Evolutionary conservation across 148 eudicot genomes (phyloP).

Genomic region (Talinum fruticosum): DNA sequence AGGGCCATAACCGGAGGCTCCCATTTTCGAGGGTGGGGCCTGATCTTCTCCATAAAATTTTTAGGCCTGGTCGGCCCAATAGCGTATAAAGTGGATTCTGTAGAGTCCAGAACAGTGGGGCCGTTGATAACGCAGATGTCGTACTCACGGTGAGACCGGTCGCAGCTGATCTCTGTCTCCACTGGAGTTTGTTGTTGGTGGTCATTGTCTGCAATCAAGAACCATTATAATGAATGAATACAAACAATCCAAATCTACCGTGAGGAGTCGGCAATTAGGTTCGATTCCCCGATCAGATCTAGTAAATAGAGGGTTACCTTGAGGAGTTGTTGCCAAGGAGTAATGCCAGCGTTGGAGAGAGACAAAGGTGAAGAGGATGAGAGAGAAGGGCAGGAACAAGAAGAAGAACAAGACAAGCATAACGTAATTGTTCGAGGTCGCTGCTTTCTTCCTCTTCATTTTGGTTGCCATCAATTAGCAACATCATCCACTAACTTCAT

Average conservation of each 20-base stretch:
- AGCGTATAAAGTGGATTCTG: conserved; percentile 26
- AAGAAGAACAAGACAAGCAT: not conserved
- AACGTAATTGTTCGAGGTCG: not conserved
- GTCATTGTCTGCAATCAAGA: conserved; percentile 17
- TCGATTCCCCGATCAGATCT: too few relatives aligned
- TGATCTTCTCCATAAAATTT: conserved; percentile 24
- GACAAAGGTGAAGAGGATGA: not conserved
- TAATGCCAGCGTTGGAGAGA: not conserved
- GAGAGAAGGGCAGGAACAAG: not conserved
- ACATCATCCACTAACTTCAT: not conserved
- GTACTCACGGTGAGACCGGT: conserved; percentile 41
- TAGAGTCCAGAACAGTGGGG: conserved; percentile 40
- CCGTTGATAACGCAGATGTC: conserved; percentile 45
- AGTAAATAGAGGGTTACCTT: too few relatives aligned
- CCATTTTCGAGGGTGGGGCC: conserved; percentile 52
- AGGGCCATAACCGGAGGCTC: conserved; percentile 24
- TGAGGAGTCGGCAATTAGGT: too few relatives aligned
- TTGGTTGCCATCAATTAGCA: not conserved
- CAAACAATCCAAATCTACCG: too few relatives aligned
- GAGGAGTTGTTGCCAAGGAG: not conserved
- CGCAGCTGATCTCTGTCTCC: conserved; percentile 35
- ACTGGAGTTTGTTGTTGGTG: not conserved
- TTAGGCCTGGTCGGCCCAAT: conserved; percentile 33
- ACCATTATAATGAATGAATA: too few relatives aligned
- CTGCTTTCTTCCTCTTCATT: not conserved